Conservation (phyloP, 345 rosid species). For the Cardamine resedifolia region DNA sequence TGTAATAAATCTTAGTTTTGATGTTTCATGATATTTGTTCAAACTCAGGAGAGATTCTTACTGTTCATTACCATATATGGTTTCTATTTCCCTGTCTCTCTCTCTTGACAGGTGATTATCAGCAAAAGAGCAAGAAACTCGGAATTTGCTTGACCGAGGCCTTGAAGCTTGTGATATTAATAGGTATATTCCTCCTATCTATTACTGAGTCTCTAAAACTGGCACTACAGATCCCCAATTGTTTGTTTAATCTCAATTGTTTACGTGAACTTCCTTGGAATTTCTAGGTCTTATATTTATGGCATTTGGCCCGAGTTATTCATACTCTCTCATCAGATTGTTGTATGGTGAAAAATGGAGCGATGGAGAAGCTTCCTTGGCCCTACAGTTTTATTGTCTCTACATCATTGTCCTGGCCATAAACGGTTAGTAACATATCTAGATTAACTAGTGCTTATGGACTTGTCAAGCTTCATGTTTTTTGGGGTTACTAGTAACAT, state of each 20-base stretch:
- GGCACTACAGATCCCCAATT: background rate
- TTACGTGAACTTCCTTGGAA: background rate
- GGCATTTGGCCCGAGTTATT: slow-evolving; percentile 98
- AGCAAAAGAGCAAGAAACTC: slow-evolving; percentile 54
- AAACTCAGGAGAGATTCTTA: background rate
- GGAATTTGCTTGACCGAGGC: slow-evolving; percentile 70
- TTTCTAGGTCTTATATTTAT: slow-evolving; percentile 67
- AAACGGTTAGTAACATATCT: slow-evolving; percentile 57
- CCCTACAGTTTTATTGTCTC: slow-evolving; percentile 78
- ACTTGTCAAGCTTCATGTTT: background rate
- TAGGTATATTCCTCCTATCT: slow-evolving; percentile 51
- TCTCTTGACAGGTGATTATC: slow-evolving; percentile 52
- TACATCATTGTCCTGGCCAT: slow-evolving; percentile 78
- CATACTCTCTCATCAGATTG: slow-evolving; percentile 86
- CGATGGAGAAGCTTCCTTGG: slow-evolving; percentile 87
- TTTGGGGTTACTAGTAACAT: background rate
- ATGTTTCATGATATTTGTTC: slow-evolving; percentile 6
- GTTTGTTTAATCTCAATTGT: background rate
- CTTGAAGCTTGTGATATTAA: slow-evolving; percentile 78
- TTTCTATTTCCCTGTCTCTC: background rate
- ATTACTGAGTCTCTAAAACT: background rate
- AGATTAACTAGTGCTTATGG: background rate
- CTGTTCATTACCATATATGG: background rate
- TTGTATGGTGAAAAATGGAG: slow-evolving; percentile 94
- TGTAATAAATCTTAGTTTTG: background rate